Conservation (phyloP, 2,329 filamentous ascomycete genomes). For the Xylariaceae sp. region DNA sequence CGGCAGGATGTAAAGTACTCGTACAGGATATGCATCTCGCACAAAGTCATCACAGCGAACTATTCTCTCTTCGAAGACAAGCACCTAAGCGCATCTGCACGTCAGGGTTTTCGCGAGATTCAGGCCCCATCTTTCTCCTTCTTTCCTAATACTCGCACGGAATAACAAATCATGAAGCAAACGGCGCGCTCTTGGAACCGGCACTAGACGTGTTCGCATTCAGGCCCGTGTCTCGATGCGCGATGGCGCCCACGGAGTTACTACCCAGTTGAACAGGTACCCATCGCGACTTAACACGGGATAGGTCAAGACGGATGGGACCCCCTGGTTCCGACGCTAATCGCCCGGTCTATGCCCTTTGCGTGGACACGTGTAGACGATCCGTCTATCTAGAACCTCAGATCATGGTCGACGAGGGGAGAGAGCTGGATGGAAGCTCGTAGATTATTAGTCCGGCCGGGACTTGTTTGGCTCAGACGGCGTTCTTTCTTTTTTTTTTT, state of each 20-base stretch:
- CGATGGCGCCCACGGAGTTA: constrained; percentile 1
- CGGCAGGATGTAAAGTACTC: too few relatives aligned
- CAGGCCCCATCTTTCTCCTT: neutral
- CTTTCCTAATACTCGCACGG: too few relatives aligned
- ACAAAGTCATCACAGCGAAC: neutral
- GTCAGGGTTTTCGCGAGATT: neutral
- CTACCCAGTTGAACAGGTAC: neutral
- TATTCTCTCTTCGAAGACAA: neutral
- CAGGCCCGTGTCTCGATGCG: constrained; percentile 9
- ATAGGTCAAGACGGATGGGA: neutral
- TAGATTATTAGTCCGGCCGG: too few relatives aligned
- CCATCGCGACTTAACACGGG: neutral
- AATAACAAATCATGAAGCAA: too few relatives aligned
- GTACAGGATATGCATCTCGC: neutral
- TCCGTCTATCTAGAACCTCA: neutral
- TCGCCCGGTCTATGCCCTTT: neutral
- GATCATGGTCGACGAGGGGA: too few relatives aligned
- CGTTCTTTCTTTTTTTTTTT: neutral
- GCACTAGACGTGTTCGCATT: neutral
- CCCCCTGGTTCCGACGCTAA: neutral
- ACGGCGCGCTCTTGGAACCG: neutral
- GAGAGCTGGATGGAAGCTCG: too few relatives aligned
- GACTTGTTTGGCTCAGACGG: too few relatives aligned
- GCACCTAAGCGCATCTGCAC: neutral
- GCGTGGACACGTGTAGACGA: neutral